Evolutionary conservation across 2,329 filamentous ascomycete species (phyloP), one percentile per base, ranked within the genome.

Genomic region (Cadophora malorum): DNA sequence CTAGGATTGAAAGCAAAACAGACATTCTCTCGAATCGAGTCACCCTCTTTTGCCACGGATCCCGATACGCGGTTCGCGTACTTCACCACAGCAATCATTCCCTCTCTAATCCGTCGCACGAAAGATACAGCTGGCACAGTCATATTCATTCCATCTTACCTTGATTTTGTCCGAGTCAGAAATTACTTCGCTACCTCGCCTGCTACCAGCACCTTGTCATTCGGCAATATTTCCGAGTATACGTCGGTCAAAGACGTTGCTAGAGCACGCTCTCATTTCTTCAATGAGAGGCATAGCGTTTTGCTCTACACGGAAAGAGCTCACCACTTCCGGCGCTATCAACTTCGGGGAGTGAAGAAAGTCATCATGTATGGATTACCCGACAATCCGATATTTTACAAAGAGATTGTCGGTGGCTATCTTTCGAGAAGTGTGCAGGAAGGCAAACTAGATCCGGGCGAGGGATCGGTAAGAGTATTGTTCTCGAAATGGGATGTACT

Each of bases 251-350:
- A 89, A 8, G 93, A 97, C 71, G 90, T 94, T 35, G 90, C 93
- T 52, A 89, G 95, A 49, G 93, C 95, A 9, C 86, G 95, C 28
- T 94, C 92, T 14, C 92, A 97, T 78, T 98, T 99, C 80, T 82
- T 93, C 71, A 91, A 84, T 49, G 96, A 94, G 5, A 86, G 94
- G 19, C 92, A 97, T 77, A 88, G 88, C 23, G 86, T 98, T 21
- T 81, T 99, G 49, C 83, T 99, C 19, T 99, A 98, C 81, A 96
- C 94, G 1, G 95, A 97, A 79, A 90, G 96, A 68, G 92, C 94
- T n/a, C 96, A 99, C 80, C 96, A 99, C 80, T 98, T 98, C 84
- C 89, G 93, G 61, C 86, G 96, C n/a, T 94, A 96, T 77, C 86
- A 88, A 72, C 85, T 99, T 64, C 86, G 88, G 45, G 96, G 96